Evolutionary conservation across 1,139 yeast genomes (phyloP), one percentile per base, ranked within the genome.

Genomic region (Pichia sp.): DNA sequence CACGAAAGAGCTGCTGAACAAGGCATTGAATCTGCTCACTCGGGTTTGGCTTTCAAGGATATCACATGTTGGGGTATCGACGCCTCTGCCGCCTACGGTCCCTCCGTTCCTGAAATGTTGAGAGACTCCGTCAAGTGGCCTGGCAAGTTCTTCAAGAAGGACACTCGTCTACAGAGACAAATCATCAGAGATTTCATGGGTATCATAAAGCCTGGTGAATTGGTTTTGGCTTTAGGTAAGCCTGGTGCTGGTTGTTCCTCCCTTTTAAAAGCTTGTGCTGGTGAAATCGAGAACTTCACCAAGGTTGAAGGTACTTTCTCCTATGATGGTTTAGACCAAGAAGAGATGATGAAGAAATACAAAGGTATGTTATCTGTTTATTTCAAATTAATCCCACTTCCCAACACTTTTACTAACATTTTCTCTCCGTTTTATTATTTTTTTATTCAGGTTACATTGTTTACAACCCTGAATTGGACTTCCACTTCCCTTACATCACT

Each of bases 401-500:
- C 23, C 12, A 31, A 12, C 12, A 12, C 9, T 10, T 4, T 12
- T 31, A 49, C 55, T 51, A 51, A 51, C 55, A 34, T 19, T 40
- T n/a, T 26, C n/a, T 21, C 7, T 31, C 12, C 48, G 46, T 19
- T 22, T 42, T 8, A 22, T 41, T 19, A 10, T 28, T 13, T 44
- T 9, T 50, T 49, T n/a, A 10, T 59, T 72, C 43, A 53, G 54
- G 75, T 53, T 80, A 80, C 54, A 74, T 82, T 54, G 71, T 82
- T 46, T 82, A 82, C 68, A 78, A 78, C 64, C 83, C 86, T 1
- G 86, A 82, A 66, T 66, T 76, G 58, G 87, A 82, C 63, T 73
- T 71, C 56, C 87, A 82, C 67, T 82, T 79, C 68, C 86, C 87
- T 19, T 80, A 75, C 61, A 71, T 82, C 54, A 81, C 86, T 1